Percentiles rank a stretch among this genome's conserved stretches.
phyloP scores from a whole-genome alignment of 2,329 filamentous ascomycete species.

The Pseudovirgaria hyperparasitica region DNA sequence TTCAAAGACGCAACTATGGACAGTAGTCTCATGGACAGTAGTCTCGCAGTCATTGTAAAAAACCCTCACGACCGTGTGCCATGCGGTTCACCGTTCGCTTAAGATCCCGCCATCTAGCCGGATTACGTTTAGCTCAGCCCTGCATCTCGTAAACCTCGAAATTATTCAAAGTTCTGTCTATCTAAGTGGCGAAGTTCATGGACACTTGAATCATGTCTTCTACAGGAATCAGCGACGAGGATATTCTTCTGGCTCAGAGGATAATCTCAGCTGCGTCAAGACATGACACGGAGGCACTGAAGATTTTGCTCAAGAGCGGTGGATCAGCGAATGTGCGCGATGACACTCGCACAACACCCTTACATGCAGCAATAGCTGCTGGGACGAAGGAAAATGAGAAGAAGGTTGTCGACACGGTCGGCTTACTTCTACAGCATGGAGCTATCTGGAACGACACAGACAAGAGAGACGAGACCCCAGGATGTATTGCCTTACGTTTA shows the following conservation, averaged over 20 bases:
- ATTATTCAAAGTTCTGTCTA: too few species aligned
- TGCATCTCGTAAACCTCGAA: too few species aligned
- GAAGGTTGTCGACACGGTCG: conserved; percentile 16
- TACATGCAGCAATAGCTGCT: conserved; percentile 21
- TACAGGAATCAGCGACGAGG: conserved; percentile 7
- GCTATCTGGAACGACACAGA: conserved; percentile 27
- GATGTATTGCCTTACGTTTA: conserved; percentile 20
- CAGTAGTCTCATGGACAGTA: too few species aligned
- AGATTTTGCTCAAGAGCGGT: conserved; percentile 20
- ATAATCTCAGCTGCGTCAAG: conserved; percentile 23
- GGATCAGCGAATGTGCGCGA: conserved; percentile 25
- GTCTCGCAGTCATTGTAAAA: too few species aligned
- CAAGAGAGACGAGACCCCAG: conserved; percentile 24
- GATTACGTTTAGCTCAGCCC: too few species aligned
- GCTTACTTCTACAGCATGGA: conserved; percentile 22
- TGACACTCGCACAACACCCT: conserved; percentile 20
- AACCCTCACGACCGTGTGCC: too few species aligned
- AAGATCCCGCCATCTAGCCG: too few species aligned
- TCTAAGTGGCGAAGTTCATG: too few species aligned
- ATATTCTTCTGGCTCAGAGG: conserved; percentile 22
- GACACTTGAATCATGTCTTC: background rate
- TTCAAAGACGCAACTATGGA: too few species aligned
- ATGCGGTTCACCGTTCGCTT: too few species aligned
- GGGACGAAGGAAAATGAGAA: conserved; percentile 16
- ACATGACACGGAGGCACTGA: conserved; percentile 20